A percentile compares a stretch with the other conserved stretches of the same genome.
Evolutionary conservation across 2,329 filamentous ascomycete species (phyloP).

Genomic region (Calonectria pseudoreteaudii): DNA sequence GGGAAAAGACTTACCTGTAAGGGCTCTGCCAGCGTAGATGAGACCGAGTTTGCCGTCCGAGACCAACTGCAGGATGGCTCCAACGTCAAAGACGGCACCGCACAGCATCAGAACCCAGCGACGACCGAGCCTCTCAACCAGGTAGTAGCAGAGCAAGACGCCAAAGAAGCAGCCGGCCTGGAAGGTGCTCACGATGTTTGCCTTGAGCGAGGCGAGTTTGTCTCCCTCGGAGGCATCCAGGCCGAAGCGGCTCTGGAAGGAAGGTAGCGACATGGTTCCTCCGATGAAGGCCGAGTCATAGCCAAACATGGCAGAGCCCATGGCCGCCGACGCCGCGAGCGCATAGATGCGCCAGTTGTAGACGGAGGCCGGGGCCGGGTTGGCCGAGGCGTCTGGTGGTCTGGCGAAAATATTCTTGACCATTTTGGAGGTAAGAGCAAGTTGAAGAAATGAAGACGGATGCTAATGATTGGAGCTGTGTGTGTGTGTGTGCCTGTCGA

Average conservation of each 20-base stretch:
- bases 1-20: slow-evolving; percentile 53
- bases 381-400: slow-evolving; percentile 20
- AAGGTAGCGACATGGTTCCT: slow-evolving; percentile 38
- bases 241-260: slow-evolving; percentile 35
- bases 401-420: slow-evolving; percentile 12
- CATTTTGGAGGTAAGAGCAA: neutral
- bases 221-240: slow-evolving; percentile 17
- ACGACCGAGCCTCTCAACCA: slow-evolving; percentile 67
- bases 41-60: slow-evolving; percentile 58
- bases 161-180: slow-evolving; percentile 67
- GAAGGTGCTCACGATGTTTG: slow-evolving; percentile 58
- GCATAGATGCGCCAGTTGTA: slow-evolving; percentile 47
- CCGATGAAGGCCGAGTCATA: slow-evolving; percentile 42
- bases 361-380: slow-evolving; percentile 30
- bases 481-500: neutral
- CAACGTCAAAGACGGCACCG: slow-evolving; percentile 60
- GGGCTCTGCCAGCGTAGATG: slow-evolving; percentile 66
- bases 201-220: slow-evolving; percentile 29
- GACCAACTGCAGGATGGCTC: slow-evolving; percentile 64
- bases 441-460: neutral
- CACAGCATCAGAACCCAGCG: slow-evolving; percentile 63
- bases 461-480: neutral
- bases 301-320: slow-evolving; percentile 44
- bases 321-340: slow-evolving; percentile 40
- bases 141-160: slow-evolving; percentile 63